These are phyloP conservation scores for Lentinula boryana DNA, from an alignment of 768 basidiomycete genomes.

Conservation along the genomic window DNA sequence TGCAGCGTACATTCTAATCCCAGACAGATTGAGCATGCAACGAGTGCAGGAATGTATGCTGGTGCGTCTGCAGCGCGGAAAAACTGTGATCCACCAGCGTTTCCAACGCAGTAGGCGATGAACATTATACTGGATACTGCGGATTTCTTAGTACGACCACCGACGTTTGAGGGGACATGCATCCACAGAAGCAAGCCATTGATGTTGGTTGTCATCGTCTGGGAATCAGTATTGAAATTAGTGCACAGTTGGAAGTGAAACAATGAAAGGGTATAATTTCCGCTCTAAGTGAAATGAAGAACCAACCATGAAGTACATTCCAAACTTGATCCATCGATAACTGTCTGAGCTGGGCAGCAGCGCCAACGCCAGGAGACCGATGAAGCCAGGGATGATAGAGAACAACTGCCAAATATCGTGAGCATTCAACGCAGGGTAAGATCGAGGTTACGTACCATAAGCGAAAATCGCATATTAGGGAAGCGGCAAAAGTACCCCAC, in stretches of 20 bases:
- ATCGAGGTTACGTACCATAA: slow-evolving; percentile 3
- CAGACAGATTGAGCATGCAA: slow-evolving; percentile 5
- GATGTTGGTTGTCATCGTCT: slow-evolving; percentile 4
- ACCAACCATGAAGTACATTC: slow-evolving; percentile 10
- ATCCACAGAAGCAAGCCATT: slow-evolving; percentile 9
- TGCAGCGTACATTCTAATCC: slow-evolving; percentile 3
- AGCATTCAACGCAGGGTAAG: not conserved
- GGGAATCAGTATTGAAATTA: not conserved
- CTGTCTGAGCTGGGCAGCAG: not conserved
- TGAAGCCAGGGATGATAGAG: slow-evolving; percentile 7
- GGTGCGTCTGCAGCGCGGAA: slow-evolving; percentile 8
- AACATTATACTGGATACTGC: slow-evolving; percentile 7
- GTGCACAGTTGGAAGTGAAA: not conserved
- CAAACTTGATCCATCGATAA: slow-evolving; percentile 10
- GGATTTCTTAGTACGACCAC: slow-evolving; percentile 9
- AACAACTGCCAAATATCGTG: not conserved
- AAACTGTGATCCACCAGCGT: slow-evolving; percentile 8
- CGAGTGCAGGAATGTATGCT: slow-evolving; percentile 5
- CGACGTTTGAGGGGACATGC: slow-evolving; percentile 9
- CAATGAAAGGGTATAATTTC: not conserved
- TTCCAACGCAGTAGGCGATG: slow-evolving; percentile 8
- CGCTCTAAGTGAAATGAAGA: not conserved
- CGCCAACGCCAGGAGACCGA: slow-evolving; percentile 6
- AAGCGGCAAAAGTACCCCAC: slow-evolving; percentile 1
- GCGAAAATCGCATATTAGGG: not conserved